These are phyloP conservation scores for Hypholoma sublateritium DNA, from an alignment of 768 basidiomycete species.

Conservation along the genomic window DNA sequence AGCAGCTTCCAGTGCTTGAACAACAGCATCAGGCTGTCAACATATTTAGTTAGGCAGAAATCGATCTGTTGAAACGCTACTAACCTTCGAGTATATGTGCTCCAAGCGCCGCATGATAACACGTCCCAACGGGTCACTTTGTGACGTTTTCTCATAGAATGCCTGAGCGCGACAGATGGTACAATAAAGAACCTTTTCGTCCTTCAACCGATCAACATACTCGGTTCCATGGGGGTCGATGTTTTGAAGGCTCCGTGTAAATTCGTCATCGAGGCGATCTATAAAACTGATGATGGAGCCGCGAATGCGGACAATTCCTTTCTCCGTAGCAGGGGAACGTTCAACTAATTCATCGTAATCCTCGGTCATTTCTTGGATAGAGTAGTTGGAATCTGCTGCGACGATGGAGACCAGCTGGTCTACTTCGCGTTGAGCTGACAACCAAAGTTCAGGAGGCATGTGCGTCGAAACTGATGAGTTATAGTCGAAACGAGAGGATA, in stretches of 20 bases:
- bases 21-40: conserved; percentile 85
- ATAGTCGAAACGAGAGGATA: conserved; percentile 97
- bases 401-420: conserved; percentile 85
- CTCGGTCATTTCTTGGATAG: conserved; percentile 81
- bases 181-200: conserved; percentile 92
- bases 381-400: conserved; percentile 67
- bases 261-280: conserved; percentile 96
- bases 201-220: conserved; percentile 94
- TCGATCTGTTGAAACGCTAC: conserved; percentile 9
- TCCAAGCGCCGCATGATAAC: conserved; percentile 95
- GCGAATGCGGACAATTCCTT: conserved; percentile 80
- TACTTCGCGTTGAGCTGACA: conserved; percentile 82
- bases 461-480: conserved; percentile 82
- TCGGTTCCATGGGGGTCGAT: conserved; percentile 99
- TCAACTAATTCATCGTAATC: conserved; percentile 93
- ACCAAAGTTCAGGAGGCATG: conserved; percentile 94
- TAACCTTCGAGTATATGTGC: conserved; percentile 97
- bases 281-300: conserved; percentile 96
- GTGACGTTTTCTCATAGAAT: conserved; percentile 81
- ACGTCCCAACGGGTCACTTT: conserved; percentile 78
- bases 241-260: conserved; percentile 95
- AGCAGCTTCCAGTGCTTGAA: conserved; percentile 82
- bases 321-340: conserved; percentile 71
- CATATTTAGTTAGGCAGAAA: conserved; percentile 12
- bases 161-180: conserved; percentile 92